A percentile compares a stretch with the other conserved stretches of the same genome.
phyloP scores from a whole-genome alignment of 1,139 yeast genomes.

The Trichomonascaceae sp. region DNA sequence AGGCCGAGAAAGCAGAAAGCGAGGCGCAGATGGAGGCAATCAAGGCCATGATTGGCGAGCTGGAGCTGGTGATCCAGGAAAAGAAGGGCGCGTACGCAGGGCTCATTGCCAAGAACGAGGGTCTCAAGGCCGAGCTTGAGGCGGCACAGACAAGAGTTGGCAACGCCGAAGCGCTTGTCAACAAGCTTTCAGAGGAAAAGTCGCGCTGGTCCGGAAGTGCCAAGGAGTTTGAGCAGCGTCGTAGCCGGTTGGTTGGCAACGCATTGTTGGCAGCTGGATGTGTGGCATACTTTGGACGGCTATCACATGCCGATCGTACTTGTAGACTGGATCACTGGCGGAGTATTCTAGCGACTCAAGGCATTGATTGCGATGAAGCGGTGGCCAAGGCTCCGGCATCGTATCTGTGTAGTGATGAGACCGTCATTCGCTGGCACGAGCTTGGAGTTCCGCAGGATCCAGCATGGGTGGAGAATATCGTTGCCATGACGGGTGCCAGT shows the following conservation, averaged over 20 bases:
- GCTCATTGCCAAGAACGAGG: conserved; percentile 66
- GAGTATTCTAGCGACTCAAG: conserved; percentile 25
- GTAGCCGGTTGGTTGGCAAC: conserved; percentile 48
- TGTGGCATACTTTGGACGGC: conserved; percentile 52
- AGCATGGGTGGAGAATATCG: conserved; percentile 49
- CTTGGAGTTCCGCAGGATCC: conserved; percentile 45
- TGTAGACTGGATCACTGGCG: conserved; percentile 36
- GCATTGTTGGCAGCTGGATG: conserved; percentile 51
- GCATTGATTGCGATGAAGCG: conserved; percentile 32
- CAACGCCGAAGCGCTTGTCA: conserved; percentile 51
- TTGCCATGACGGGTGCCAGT: conserved; percentile 32
- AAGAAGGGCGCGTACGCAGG: conserved; percentile 60
- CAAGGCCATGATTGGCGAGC: conserved; percentile 66
- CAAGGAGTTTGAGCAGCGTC: conserved; percentile 34
- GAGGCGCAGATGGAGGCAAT: conserved; percentile 54
- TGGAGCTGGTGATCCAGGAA: conserved; percentile 52
- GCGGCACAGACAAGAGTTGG: conserved; percentile 47
- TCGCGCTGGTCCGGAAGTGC: conserved; percentile 62
- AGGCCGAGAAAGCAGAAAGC: conserved; percentile 47
- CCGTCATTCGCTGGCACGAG: conserved; percentile 39
- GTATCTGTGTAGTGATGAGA: conserved; percentile 31
- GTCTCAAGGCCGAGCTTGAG: conserved; percentile 57
- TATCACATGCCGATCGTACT: conserved; percentile 40
- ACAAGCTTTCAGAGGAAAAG: conserved; percentile 53
- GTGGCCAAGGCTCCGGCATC: conserved; percentile 23